phyloP scores from a whole-genome alignment of 371 early-diverging fungal species.

The Mortierella polycephala region DNA sequence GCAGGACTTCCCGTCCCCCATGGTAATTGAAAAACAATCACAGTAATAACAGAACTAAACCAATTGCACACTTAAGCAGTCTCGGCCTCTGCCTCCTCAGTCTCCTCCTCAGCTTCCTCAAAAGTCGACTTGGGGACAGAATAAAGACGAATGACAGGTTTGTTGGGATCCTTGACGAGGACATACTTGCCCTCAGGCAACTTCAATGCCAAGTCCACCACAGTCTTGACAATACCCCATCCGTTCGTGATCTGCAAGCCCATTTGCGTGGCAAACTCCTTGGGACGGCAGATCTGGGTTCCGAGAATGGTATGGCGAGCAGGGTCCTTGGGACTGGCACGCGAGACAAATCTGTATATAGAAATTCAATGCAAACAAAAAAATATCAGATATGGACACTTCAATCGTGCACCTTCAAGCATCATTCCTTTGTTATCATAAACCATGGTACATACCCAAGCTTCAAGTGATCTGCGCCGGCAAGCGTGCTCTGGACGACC shows the following conservation, averaged over 20 bases:
- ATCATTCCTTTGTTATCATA: too few relatives aligned
- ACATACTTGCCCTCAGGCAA: slow-evolving; percentile 94
- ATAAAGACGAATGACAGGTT: slow-evolving; percentile 88
- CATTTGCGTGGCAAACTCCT: slow-evolving; percentile 93
- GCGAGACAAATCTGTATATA: slow-evolving; percentile 69
- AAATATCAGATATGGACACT: background rate
- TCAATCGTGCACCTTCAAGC: too few relatives aligned
- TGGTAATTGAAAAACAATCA: background rate
- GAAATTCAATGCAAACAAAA: slow-evolving; percentile 3
- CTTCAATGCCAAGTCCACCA: slow-evolving; percentile 86
- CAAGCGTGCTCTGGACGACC: slow-evolving; percentile 91
- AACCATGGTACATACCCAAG: slow-evolving; percentile 73
- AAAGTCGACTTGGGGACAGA: slow-evolving; percentile 74
- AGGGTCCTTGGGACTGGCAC: slow-evolving; percentile 83
- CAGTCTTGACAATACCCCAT: slow-evolving; percentile 96
- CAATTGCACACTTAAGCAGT: slow-evolving; percentile 22
- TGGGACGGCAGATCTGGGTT: slow-evolving; percentile 87
- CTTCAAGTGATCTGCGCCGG: slow-evolving; percentile 91
- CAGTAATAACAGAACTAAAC: background rate
- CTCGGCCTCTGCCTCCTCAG: slow-evolving; percentile 60
- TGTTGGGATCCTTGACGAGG: slow-evolving; percentile 96
- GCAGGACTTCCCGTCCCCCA: background rate
- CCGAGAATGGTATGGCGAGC: slow-evolving; percentile 88
- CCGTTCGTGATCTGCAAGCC: slow-evolving; percentile 85
- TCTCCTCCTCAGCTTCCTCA: slow-evolving; percentile 67